Base-by-base conservation (phyloP, 73 alveolate species). In the Paraurostyla sp. region DNA sequence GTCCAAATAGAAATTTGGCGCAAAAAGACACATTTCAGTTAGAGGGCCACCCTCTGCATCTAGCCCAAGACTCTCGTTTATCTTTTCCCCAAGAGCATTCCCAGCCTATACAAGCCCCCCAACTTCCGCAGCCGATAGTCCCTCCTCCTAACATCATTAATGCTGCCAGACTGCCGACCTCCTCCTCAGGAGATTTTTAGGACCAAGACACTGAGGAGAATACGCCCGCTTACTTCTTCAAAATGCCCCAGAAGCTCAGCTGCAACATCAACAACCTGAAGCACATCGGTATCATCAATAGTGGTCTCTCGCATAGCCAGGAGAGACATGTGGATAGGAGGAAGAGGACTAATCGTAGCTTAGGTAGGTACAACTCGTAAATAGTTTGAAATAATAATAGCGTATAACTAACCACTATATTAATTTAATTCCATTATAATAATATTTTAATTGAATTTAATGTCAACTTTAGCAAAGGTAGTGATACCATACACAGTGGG, bases 151-250 rank as follows among this genome's bases (percentile, higher is more conserved):
- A 54, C 30, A 54, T 27, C 23, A 9, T 54, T 27, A 27, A 33
- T 29, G 7, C 0, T 15, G 35, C 25, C 13, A 38, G 13, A 65
- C 82, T 36, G 56, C 35, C 20, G 76, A 59, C n/a, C 22, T 59
- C 76, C 6, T 6, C 9, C 15, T 35, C 59, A 6, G 82, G 82
- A 4, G 82, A 65, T 38, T 18, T 65, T 2, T 2, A 38, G 41
- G 82, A 65, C 41, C 40, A 65, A 65, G 82, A 65, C 35, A 65
- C 82, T 2, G 82, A 65, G 7, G 82, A 65, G 25, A 38, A 11
- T 65, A 65, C n/a, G n/a, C n/a, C n/a, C n/a, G n/a, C 45, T 65
- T 38, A 35, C 3, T 38, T 40, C 9, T 16, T 38, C 41, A 9
- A 4, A 4, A 35, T 16, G 1, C 82, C 82, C 9, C 46, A 13